Evolutionary conservation across 768 basidiomycete genomes (phyloP).

Genomic region (Mrakia frigida): DNA sequence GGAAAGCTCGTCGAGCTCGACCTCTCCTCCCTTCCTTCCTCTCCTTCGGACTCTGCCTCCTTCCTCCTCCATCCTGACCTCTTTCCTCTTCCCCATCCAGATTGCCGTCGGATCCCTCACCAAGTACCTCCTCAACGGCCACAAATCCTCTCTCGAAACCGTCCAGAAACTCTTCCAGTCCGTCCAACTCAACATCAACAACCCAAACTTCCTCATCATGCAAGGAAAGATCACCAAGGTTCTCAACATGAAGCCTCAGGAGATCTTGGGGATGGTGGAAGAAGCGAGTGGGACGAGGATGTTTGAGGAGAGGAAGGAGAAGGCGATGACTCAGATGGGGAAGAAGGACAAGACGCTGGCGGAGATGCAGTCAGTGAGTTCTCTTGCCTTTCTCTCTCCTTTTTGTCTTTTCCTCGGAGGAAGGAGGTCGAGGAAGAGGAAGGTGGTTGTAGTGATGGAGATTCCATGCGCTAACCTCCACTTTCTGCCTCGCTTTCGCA

Average conservation of each 20-base stretch:
- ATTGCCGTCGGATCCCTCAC: slow-evolving; percentile 88
- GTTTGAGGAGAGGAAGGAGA: slow-evolving; percentile 98
- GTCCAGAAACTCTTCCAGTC: slow-evolving; percentile 92
- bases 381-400: no score
- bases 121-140: slow-evolving; percentile 93
- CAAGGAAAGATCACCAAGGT: slow-evolving; percentile 99
- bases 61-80: not conserved
- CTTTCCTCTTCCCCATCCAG: slow-evolving; percentile 46
- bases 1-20: not conserved
- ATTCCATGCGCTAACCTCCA: not conserved
- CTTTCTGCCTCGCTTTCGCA: slow-evolving; percentile 26
- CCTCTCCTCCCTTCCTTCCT: no score
- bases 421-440: slow-evolving; percentile 69
- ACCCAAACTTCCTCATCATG: slow-evolving; percentile 99
- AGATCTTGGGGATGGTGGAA: slow-evolving; percentile 97
- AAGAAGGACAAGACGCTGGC: slow-evolving; percentile 96
- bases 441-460: slow-evolving; percentile 43
- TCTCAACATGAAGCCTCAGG: slow-evolving; percentile 95
- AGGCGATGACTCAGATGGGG: slow-evolving; percentile 88
- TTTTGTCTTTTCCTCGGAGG: no score
- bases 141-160: slow-evolving; percentile 76
- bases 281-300: slow-evolving; percentile 97
- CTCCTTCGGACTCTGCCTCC: no score
- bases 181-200: slow-evolving; percentile 98
- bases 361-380: slow-evolving; percentile 63